These are phyloP conservation scores for Trichoderma sp. DNA, from an alignment of 2,329 filamentous ascomycete genomes.

Conservation along the genomic window DNA sequence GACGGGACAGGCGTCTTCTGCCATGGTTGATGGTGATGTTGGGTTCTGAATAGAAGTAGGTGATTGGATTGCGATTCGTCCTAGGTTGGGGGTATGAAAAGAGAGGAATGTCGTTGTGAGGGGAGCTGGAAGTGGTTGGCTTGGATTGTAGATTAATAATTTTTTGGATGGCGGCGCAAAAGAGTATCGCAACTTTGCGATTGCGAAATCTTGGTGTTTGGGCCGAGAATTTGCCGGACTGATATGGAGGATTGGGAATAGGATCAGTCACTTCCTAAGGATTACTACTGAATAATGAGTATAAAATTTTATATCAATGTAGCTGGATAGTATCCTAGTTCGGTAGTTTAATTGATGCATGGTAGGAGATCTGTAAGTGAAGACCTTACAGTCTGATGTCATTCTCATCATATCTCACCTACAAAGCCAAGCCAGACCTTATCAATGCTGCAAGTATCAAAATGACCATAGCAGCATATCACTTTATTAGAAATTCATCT, in stretches of 20 bases:
- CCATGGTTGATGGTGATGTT: constrained; percentile 27
- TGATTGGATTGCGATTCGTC: background rate
- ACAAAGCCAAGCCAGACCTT: background rate
- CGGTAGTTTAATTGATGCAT: background rate
- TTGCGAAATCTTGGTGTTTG: constrained; percentile 18
- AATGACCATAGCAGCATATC: background rate
- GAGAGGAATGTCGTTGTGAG: background rate
- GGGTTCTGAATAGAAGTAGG: rapidly evolving
- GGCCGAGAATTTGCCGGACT: constrained; percentile 23
- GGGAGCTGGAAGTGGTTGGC: background rate
- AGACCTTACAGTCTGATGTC: background rate
- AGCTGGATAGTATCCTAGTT: background rate
- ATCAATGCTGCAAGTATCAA: background rate
- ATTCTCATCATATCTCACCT: background rate
- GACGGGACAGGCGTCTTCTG: constrained; percentile 68
- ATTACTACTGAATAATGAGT: background rate
- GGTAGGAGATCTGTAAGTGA: background rate
- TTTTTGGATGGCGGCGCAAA: constrained; percentile 1
- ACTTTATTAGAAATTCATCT: background rate
- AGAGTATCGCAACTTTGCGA: constrained; percentile 16
- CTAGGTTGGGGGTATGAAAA: background rate
- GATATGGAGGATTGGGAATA: background rate
- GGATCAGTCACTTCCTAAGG: background rate
- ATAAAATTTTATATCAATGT: background rate
- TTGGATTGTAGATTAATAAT: background rate